Evolutionary conservation across 2,329 filamentous ascomycete genomes (phyloP).

Genomic region (Teratosphaeria pseudoeucalypti): DNA sequence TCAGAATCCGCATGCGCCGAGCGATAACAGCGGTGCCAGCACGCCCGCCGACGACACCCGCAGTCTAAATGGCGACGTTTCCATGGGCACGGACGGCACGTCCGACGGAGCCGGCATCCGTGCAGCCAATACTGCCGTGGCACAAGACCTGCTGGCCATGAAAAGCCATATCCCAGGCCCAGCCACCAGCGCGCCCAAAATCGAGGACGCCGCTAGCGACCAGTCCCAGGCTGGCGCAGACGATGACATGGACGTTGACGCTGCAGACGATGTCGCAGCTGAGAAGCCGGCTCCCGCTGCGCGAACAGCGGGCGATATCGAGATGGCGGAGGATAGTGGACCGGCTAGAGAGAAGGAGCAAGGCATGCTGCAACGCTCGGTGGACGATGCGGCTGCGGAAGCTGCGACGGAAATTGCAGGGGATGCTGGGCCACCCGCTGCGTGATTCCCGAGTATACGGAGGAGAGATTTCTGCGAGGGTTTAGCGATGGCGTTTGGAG

Average conservation of each 20-base stretch:
- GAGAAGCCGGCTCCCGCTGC: conserved; percentile 13
- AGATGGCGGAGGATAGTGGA: conserved; percentile 14
- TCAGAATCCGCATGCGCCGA: conserved; percentile 44
- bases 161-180: conserved; percentile 10
- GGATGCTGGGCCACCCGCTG: conserved; percentile 11
- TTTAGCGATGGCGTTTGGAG: neutral
- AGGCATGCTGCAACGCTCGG: conserved; percentile 19
- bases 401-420: conserved; percentile 17
- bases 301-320: conserved; percentile 17
- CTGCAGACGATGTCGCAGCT: conserved; percentile 3
- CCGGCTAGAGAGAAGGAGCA: conserved; percentile 20
- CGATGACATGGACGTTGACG: conserved; percentile 21
- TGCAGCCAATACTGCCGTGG: conserved; percentile 21
- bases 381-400: conserved; percentile 21
- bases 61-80: conserved; percentile 20
- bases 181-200: neutral
- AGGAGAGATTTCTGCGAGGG: conserved; percentile 9
- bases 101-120: conserved; percentile 4
- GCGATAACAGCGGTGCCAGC: conserved; percentile 43
- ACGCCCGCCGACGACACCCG: conserved; percentile 21
- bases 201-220: neutral
- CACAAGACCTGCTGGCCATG: conserved; percentile 2
- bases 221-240: neutral
- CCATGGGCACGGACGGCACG: conserved; percentile 2
- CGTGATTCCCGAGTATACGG: conserved; percentile 6